Conservation (phyloP, 768 basidiomycete genomes). For the Tulasnella sp. region DNA sequence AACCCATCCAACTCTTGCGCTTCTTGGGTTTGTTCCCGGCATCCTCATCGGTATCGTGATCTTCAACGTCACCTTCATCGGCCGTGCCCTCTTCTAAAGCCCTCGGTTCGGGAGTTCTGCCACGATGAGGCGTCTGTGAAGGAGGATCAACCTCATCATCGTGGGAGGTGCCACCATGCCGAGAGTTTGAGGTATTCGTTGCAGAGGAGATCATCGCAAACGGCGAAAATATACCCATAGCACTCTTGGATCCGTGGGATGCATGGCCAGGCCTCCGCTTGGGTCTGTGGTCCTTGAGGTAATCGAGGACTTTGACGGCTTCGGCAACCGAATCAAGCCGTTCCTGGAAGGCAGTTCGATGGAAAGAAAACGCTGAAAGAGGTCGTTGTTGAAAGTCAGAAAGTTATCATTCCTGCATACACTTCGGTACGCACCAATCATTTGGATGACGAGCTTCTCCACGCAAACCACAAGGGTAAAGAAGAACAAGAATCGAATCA, state of each 20-base stretch:
- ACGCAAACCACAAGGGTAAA: constrained; percentile 49
- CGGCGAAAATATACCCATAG: not conserved
- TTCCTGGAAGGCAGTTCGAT: constrained; percentile 65
- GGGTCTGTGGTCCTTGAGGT: constrained; percentile 55
- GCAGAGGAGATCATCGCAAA: not conserved
- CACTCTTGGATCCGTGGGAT: not conserved
- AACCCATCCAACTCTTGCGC: no score
- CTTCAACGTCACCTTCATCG: not conserved
- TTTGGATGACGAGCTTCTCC: constrained; percentile 61
- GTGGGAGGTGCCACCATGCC: no score
- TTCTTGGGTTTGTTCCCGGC: no score
- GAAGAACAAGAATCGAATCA: constrained; percentile 67
- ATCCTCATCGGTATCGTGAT: not conserved
- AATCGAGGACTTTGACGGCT: constrained; percentile 51
- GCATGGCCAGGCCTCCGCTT: constrained; percentile 23
- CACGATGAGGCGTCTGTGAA: no score
- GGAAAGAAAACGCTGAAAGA: constrained; percentile 54
- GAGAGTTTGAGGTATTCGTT: no score
- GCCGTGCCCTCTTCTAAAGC: constrained; percentile 2
- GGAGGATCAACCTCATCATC: no score
- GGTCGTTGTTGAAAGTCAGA: not conserved
- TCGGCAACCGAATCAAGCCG: constrained; percentile 49
- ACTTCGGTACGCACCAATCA: constrained; percentile 38
- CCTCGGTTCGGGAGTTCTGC: not conserved
- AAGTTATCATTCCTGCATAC: no score